These are phyloP conservation scores for Gynochthodes officinalis DNA, from an alignment of 257 asterid species.

Conservation along the genomic window DNA sequence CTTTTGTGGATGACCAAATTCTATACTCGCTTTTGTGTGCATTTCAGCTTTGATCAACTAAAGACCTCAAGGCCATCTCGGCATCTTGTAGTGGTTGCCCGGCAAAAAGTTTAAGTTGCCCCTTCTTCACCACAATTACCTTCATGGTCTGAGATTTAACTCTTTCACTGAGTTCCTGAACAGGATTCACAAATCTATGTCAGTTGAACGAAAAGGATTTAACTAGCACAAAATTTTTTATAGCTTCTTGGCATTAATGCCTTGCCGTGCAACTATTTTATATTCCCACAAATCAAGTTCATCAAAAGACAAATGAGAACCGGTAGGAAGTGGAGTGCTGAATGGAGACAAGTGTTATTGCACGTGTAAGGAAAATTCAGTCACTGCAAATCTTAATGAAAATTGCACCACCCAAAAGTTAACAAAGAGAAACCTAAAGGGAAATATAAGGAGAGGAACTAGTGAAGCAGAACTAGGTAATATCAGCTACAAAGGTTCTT, in stretches of 20 bases:
- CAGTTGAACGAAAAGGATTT: neutral
- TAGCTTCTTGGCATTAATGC: neutral
- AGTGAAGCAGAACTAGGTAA: neutral
- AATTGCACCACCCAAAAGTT: neutral
- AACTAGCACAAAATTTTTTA: neutral
- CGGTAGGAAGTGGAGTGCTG: neutral
- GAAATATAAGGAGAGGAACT: neutral
- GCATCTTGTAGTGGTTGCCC: constrained; percentile 85
- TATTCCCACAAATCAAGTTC: neutral
- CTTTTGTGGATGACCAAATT: neutral
- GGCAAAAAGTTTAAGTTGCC: constrained; percentile 74
- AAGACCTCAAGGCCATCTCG: constrained; percentile 62
- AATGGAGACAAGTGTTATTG: neutral
- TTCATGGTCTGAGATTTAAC: constrained; percentile 33
- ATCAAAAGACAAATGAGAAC: neutral
- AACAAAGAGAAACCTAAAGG: neutral
- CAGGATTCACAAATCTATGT: neutral
- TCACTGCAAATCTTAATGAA: neutral
- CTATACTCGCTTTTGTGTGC: neutral
- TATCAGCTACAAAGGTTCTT: constrained; percentile 27
- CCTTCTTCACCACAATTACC: constrained; percentile 72
- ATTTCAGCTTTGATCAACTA: constrained; percentile 35
- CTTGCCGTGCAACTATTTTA: neutral
- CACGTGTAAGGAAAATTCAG: neutral
- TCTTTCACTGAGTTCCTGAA: constrained; percentile 63